phyloP scores from a whole-genome alignment of 2,329 filamentous ascomycete species.

The Fusarium graminum region DNA sequence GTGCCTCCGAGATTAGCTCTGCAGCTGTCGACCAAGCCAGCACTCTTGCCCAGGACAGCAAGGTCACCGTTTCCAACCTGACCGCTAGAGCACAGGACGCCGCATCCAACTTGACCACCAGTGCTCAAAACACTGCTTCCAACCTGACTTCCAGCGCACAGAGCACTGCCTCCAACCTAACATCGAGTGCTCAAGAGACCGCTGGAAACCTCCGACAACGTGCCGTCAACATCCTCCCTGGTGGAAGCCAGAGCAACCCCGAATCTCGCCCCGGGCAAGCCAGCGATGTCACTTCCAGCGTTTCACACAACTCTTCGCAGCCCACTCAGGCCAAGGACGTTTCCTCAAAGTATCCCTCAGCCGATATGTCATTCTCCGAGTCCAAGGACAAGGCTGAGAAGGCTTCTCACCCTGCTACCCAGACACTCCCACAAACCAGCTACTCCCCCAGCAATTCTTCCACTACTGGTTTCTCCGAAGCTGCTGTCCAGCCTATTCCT shows the following conservation, averaged over 20 bases:
- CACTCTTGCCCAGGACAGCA: conserved; percentile 26
- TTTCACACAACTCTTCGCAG: not conserved
- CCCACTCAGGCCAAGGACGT: conserved; percentile 23
- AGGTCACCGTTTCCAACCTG: conserved; percentile 23
- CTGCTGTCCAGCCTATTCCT: not conserved
- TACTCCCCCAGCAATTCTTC: not conserved
- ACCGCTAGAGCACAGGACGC: conserved; percentile 29
- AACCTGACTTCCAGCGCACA: conserved; percentile 8
- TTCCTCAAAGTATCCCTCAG: conserved; percentile 9
- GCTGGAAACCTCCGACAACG: conserved; percentile 18
- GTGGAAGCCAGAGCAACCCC: not conserved
- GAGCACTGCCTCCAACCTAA: conserved; percentile 15
- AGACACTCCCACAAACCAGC: not conserved
- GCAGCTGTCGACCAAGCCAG: conserved; percentile 31
- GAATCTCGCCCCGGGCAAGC: not conserved
- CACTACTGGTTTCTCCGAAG: not conserved
- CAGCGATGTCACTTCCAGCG: conserved; percentile 18
- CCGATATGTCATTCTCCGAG: not conserved
- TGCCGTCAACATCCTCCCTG: conserved; percentile 25
- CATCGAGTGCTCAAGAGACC: conserved; percentile 31
- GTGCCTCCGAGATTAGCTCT: conserved; percentile 28
- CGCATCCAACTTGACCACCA: conserved; percentile 23
- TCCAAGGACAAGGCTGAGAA: not conserved
- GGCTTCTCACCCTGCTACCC: not conserved
- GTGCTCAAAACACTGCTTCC: conserved; percentile 17